Evolutionary conservation across 164 flowering plant genomes (phyloP).

Genomic region (Pachysandra terminalis): DNA sequence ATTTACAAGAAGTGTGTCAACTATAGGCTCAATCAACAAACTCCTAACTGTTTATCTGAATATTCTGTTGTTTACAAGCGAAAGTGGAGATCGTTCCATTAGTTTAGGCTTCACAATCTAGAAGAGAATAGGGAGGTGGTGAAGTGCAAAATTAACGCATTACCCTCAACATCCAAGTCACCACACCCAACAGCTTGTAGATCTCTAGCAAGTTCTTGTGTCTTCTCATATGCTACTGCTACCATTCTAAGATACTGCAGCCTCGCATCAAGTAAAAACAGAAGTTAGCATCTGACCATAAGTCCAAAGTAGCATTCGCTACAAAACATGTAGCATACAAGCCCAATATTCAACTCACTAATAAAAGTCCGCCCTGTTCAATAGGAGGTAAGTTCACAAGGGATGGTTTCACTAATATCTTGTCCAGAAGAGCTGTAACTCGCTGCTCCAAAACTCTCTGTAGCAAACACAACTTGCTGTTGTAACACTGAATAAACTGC

Average conservation of each 20-base stretch:
- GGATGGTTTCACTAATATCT: constrained; percentile 82
- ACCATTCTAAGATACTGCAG: constrained; percentile 93
- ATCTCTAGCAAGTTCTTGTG: constrained; percentile 90
- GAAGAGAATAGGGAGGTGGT: background rate
- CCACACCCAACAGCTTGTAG: constrained; percentile 93
- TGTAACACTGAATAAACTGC: background rate
- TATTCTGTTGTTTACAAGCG: background rate
- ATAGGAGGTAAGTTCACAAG: constrained; percentile 78
- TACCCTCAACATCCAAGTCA: constrained; percentile 98
- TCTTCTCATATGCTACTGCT: constrained; percentile 95
- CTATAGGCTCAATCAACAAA: background rate
- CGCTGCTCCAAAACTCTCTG: constrained; percentile 97
- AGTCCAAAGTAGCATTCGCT: constrained; percentile 9
- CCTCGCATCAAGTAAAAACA: constrained; percentile 22
- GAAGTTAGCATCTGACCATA: constrained; percentile 18
- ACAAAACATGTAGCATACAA: background rate
- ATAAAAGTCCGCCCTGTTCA: constrained; percentile 86
- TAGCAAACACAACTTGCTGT: constrained; percentile 9
- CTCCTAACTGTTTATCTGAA: background rate
- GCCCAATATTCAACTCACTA: constrained; percentile 51
- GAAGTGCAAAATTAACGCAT: constrained; percentile 1
- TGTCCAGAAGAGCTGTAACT: constrained; percentile 85
- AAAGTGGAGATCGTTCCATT: background rate
- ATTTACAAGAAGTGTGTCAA: background rate
- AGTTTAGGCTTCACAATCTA: background rate